Evolutionary conservation across 768 basidiomycete species (phyloP).

Genomic region (Boletellus sp.): DNA sequence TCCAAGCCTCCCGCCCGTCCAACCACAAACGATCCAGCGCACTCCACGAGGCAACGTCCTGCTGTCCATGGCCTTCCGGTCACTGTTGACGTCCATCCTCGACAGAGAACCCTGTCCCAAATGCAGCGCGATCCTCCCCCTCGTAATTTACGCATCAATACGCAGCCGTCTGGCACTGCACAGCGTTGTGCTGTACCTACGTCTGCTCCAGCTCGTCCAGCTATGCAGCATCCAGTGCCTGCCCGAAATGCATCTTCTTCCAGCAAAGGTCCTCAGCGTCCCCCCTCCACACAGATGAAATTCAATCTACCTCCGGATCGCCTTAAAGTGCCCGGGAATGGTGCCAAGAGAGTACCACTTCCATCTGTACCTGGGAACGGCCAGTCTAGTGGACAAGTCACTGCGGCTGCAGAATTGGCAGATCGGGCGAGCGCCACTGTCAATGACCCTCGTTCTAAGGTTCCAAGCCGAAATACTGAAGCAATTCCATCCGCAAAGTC

Average conservation of each 20-base stretch:
- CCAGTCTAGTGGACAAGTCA: constrained; percentile 1
- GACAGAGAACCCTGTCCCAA: constrained; percentile 18
- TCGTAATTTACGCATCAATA: constrained; percentile 13
- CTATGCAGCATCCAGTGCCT: constrained; percentile 7
- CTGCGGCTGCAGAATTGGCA: neutral
- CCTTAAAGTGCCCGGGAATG: constrained; percentile 27
- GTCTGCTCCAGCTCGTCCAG: constrained; percentile 10
- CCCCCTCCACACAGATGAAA: constrained; percentile 22
- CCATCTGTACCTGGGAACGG: constrained; percentile 12
- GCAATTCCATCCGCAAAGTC: constrained; percentile 1
- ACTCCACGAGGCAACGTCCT: constrained; percentile 7
- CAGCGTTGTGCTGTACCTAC: constrained; percentile 17
- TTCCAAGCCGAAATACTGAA: constrained; percentile 6
- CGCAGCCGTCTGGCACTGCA: constrained; percentile 17
- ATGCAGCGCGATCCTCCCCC: constrained; percentile 14
- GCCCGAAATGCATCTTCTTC: constrained; percentile 1
- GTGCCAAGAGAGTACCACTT: constrained; percentile 33
- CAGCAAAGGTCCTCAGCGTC: constrained; percentile 25
- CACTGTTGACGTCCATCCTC: constrained; percentile 8
- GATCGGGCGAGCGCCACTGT: neutral
- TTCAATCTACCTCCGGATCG: constrained; percentile 18
- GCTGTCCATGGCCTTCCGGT: neutral
- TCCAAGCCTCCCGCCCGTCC: constrained; percentile 13
- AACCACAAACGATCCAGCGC: neutral
- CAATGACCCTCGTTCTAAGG: constrained; percentile 10